These are phyloP conservation scores for Gaertneriomyces semiglobifer DNA, from an alignment of 192 early-diverging fungal genomes.

Conservation along the genomic window DNA sequence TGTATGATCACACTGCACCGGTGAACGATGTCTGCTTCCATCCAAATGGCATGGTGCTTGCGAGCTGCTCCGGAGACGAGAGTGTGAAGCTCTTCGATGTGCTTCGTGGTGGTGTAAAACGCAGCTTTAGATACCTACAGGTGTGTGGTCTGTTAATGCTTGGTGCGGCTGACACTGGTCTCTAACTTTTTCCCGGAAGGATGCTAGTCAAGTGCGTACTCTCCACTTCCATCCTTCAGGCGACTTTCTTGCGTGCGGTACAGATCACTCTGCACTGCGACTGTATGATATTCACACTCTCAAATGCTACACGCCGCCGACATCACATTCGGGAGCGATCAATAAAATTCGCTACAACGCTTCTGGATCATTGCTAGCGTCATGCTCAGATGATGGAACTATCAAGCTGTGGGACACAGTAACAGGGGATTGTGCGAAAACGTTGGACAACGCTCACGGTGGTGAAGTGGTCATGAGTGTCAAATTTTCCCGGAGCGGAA, in stretches of 20 bases:
- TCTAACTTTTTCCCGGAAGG: slow-evolving; percentile 33
- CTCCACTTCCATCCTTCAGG: slow-evolving; percentile 93
- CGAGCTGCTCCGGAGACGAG: slow-evolving; percentile 79
- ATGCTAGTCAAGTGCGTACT: slow-evolving; percentile 72
- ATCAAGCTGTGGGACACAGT: slow-evolving; percentile 86
- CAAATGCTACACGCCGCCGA: slow-evolving; percentile 71
- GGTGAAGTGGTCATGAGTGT: slow-evolving; percentile 71
- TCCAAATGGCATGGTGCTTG: slow-evolving; percentile 87
- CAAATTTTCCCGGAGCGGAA: slow-evolving; percentile 68
- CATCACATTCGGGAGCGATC: slow-evolving; percentile 48
- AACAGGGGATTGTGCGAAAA: slow-evolving; percentile 67
- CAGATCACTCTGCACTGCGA: slow-evolving; percentile 74
- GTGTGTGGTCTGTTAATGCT: slow-evolving; percentile 23
- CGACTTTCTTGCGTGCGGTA: slow-evolving; percentile 75
- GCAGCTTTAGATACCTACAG: slow-evolving; percentile 79
- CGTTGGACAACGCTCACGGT: slow-evolving; percentile 73
- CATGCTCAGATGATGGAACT: slow-evolving; percentile 77
- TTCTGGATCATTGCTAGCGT: slow-evolving; percentile 34
- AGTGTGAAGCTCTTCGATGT: slow-evolving; percentile 90
- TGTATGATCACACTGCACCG: slow-evolving; percentile 79
- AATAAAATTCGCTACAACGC: slow-evolving; percentile 40
- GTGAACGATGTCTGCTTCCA: slow-evolving; percentile 88
- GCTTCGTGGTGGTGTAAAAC: slow-evolving; percentile 72
- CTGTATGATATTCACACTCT: slow-evolving; percentile 83
- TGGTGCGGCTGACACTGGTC: not conserved